Percentiles rank a stretch among this genome's conserved stretches.
These are phyloP conservation scores for Aechmea fasciata DNA, from an alignment of 176 grass and related monocot species.

Conservation along the genomic window DNA sequence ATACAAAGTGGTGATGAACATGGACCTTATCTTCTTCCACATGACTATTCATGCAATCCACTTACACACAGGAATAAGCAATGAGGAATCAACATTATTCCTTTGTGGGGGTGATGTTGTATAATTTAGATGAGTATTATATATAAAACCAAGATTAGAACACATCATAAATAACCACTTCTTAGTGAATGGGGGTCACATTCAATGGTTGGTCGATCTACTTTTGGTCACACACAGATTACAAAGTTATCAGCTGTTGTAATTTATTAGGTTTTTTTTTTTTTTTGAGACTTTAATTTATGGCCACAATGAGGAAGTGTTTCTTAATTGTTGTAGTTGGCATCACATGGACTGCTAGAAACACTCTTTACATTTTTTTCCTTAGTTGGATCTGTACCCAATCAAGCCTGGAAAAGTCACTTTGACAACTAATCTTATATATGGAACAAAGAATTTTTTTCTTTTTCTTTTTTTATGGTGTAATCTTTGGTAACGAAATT, in stretches of 20 bases:
- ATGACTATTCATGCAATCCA: not conserved
- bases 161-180: not conserved
- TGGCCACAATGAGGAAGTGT: not conserved
- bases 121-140: not conserved
- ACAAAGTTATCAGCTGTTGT: not conserved
- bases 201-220: not conserved
- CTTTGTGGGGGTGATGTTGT: not conserved
- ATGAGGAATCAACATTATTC: not conserved
- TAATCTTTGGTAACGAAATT: too few species aligned
- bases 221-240: not conserved
- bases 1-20: not conserved
- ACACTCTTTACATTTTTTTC: too few species aligned
- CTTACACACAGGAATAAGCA: not conserved
- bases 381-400: too few species aligned
- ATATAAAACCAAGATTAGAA: not conserved
- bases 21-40: not conserved
- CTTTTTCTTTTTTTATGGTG: too few species aligned
- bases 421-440: too few species aligned
- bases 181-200: not conserved
- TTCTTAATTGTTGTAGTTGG: not conserved
- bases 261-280: not conserved
- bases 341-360: not conserved
- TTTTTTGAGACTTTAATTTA: not conserved
- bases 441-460: too few species aligned
- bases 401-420: too few species aligned